A percentile compares a stretch with the other conserved stretches of the same genome.
These are phyloP conservation scores for Paxillus involutus DNA, from an alignment of 768 basidiomycete genomes.

Conservation along the genomic window DNA sequence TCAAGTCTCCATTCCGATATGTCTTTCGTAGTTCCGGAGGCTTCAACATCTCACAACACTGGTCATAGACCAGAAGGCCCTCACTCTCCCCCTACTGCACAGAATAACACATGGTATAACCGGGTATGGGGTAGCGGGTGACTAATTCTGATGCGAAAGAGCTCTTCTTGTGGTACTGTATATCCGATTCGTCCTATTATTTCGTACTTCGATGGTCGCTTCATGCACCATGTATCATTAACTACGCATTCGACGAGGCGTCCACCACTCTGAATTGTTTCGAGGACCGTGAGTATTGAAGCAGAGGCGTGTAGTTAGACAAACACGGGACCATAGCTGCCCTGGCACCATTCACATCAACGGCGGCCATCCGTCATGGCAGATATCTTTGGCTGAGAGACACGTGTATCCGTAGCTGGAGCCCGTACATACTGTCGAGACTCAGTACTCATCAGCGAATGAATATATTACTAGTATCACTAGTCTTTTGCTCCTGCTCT, in stretches of 20 bases:
- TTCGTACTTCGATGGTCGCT: slow-evolving; percentile 7
- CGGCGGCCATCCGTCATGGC: slow-evolving; percentile 1
- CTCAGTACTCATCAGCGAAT: background rate
- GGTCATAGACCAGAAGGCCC: slow-evolving; percentile 19
- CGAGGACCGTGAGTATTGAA: slow-evolving; percentile 3
- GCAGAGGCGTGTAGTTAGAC: background rate
- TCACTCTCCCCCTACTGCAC: slow-evolving; percentile 3
- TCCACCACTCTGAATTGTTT: slow-evolving; percentile 2
- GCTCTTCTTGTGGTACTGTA: slow-evolving; percentile 15
- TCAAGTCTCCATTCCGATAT: slow-evolving; percentile 33
- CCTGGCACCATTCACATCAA: slow-evolving; percentile 8
- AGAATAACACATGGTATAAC: slow-evolving; percentile 24
- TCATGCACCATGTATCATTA: slow-evolving; percentile 33
- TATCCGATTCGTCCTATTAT: slow-evolving; percentile 13
- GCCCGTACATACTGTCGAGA: too few species aligned
- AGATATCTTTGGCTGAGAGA: slow-evolving; percentile 6
- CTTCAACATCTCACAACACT: slow-evolving; percentile 6
- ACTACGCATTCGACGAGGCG: slow-evolving; percentile 12
- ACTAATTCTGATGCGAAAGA: slow-evolving; percentile 5
- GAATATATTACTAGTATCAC: background rate
- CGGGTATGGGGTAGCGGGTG: slow-evolving; percentile 23
- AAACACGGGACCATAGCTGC: too few species aligned
- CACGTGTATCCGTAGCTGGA: too few species aligned
- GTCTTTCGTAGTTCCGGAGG: slow-evolving; percentile 26
- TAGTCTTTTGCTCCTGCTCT: background rate